Conservation (phyloP, 441 rosid species). For the Geranium incanum region DNA sequence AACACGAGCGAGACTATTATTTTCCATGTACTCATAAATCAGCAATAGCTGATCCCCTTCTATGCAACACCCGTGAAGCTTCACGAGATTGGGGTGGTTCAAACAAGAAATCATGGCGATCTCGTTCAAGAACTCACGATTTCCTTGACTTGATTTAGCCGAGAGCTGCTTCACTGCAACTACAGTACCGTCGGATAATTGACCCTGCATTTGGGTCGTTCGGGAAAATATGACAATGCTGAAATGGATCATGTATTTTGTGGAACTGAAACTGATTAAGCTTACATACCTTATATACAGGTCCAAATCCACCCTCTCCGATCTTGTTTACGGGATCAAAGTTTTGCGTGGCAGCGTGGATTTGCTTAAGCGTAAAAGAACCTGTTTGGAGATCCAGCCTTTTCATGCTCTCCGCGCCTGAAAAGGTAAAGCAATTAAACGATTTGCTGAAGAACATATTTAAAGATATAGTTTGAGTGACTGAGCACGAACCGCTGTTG, state of each 20-base stretch:
- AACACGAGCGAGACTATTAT: constrained; percentile 53
- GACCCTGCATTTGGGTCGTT: constrained; percentile 34
- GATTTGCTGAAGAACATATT: background rate
- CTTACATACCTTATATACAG: constrained; percentile 59
- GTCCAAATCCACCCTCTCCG: constrained; percentile 84
- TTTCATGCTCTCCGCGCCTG: constrained; percentile 21
- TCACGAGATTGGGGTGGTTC: constrained; percentile 67
- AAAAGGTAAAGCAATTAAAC: background rate
- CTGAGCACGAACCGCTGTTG: constrained; percentile 30
- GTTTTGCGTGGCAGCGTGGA: constrained; percentile 56
- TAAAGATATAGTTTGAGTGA: too few relatives aligned
- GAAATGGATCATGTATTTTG: background rate
- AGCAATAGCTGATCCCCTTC: constrained; percentile 56
- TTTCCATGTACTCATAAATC: constrained; percentile 70
- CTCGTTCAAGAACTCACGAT: constrained; percentile 65
- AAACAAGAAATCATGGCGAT: constrained; percentile 58
- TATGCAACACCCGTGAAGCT: constrained; percentile 60
- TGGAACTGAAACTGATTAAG: background rate
- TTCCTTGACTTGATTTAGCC: constrained; percentile 59
- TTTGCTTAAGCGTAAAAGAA: constrained; percentile 53
- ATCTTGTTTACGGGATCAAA: constrained; percentile 58
- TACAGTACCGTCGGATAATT: constrained; percentile 40
- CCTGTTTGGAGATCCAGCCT: constrained; percentile 40
- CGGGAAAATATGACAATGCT: background rate
- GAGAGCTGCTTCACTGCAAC: constrained; percentile 72